Evolutionary conservation across 73 alveolate species (phyloP).

Genomic region (Paramecium caudatum): DNA sequence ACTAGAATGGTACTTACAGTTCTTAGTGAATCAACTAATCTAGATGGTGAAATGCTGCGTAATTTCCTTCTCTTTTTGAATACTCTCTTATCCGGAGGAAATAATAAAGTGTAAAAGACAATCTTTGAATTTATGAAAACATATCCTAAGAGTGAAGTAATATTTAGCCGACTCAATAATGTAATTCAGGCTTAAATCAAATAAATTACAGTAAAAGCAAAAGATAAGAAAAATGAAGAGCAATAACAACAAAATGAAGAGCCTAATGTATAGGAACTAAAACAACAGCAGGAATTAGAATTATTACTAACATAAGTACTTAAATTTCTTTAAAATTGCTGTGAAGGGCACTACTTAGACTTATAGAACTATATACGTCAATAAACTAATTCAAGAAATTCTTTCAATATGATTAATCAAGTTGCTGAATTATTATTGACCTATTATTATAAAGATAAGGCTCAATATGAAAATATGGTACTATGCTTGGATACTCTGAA

Average conservation of each 20-base stretch:
- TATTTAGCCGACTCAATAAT: conserved; percentile 66
- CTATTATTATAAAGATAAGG: conserved; percentile 65
- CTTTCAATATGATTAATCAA: conserved; percentile 71
- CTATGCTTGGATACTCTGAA: conserved; percentile 79
- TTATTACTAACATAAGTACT: conserved; percentile 63
- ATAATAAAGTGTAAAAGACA: conserved; percentile 74
- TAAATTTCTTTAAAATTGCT: conserved; percentile 66
- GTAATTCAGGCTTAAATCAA: conserved; percentile 67
- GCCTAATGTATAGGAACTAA: conserved; percentile 26
- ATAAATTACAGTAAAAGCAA: conserved; percentile 39
- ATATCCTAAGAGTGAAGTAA: conserved; percentile 75
- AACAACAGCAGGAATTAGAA: conserved; percentile 61
- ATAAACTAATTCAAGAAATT: conserved; percentile 77
- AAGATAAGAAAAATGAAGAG: not conserved
- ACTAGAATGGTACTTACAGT: conserved; percentile 75
- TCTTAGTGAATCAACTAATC: conserved; percentile 67
- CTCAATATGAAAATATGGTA: conserved; percentile 71
- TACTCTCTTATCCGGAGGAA: conserved; percentile 76
- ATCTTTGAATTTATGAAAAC: conserved; percentile 75
- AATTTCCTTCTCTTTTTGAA: conserved; percentile 67
- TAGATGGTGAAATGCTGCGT: conserved; percentile 73
- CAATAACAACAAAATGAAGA: not conserved
- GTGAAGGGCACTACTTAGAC: conserved; percentile 78
- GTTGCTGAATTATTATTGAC: conserved; percentile 73
- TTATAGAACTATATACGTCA: conserved; percentile 75